Conservation (phyloP, 805 yeast genomes). For the Saturnispora serradocipensis region DNA sequence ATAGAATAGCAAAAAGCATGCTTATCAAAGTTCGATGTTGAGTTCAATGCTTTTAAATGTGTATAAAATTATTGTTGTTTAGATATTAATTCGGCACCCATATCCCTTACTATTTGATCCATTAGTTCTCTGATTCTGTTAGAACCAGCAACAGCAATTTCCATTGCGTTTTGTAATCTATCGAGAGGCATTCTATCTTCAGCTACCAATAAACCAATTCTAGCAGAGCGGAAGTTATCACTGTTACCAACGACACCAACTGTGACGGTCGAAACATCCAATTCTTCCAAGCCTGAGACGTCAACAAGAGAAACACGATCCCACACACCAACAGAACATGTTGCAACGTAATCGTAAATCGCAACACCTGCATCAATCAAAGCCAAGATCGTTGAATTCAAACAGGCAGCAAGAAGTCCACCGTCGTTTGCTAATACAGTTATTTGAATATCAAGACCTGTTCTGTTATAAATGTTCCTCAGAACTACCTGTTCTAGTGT, state of each 20-base stretch:
- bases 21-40: not conserved
- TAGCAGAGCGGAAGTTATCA: constrained; percentile 32
- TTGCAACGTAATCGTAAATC: constrained; percentile 81
- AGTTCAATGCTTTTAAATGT: not conserved
- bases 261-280: constrained; percentile 72
- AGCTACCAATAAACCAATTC: constrained; percentile 62
- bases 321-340: constrained; percentile 70
- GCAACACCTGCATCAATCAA: constrained; percentile 93
- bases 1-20: not conserved
- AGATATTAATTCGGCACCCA: constrained; percentile 43
- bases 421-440: constrained; percentile 88
- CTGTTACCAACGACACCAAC: constrained; percentile 78
- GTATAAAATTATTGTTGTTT: constrained; percentile 16
- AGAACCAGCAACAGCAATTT: constrained; percentile 80
- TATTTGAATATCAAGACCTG: constrained; percentile 64
- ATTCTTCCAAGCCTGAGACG: constrained; percentile 73
- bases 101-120: constrained; percentile 76
- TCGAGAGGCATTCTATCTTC: constrained; percentile 86
- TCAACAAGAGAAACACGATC: constrained; percentile 75
- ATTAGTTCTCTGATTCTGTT: constrained; percentile 73
- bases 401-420: constrained; percentile 66
- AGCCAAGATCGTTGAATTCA: constrained; percentile 83
- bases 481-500: constrained; percentile 70
- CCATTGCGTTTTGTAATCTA: constrained; percentile 62
- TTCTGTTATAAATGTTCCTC: constrained; percentile 69